Evolutionary conservation across 768 basidiomycete species (phyloP).

Genomic region (Plicaturopsis crispa): DNA sequence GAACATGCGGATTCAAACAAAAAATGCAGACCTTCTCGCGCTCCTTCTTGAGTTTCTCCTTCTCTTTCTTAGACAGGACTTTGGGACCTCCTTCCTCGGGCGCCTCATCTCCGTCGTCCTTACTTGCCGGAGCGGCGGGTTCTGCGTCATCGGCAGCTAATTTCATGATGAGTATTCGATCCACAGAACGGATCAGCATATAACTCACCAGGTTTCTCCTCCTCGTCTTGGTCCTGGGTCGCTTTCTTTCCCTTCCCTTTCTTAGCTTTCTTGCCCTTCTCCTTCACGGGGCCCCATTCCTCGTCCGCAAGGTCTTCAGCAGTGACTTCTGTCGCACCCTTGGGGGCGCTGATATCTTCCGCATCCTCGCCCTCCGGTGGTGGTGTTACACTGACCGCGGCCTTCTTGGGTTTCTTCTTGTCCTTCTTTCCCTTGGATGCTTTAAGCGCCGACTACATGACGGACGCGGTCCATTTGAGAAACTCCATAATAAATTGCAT

Average conservation of each 20-base stretch:
- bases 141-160: slow-evolving; percentile 10
- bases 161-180: slow-evolving; percentile 7
- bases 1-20: slow-evolving; percentile 4
- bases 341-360: slow-evolving; percentile 20
- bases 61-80: slow-evolving; percentile 90
- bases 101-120: slow-evolving; percentile 38
- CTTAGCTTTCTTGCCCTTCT: slow-evolving; percentile 42
- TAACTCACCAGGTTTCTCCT: slow-evolving; percentile 19
- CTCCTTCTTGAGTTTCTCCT: slow-evolving; percentile 96
- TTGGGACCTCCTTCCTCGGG: slow-evolving; percentile 50
- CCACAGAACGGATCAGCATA: slow-evolving; percentile 2
- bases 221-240: slow-evolving; percentile 29
- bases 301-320: slow-evolving; percentile 73
- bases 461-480: not conserved
- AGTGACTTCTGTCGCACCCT: slow-evolving; percentile 42
- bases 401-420: slow-evolving; percentile 41
- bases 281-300: slow-evolving; percentile 60
- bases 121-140: slow-evolving; percentile 21
- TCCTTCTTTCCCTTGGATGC: slow-evolving; percentile 49
- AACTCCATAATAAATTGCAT: slow-evolving; percentile 1
- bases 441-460: slow-evolving; percentile 53
- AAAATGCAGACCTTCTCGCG: slow-evolving; percentile 70
- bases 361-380: slow-evolving; percentile 14
- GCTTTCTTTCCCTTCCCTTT: slow-evolving; percentile 48
- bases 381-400: slow-evolving; percentile 20